Conservation (phyloP, 2,329 filamentous ascomycete species). For the Dothistroma septosporum region DNA sequence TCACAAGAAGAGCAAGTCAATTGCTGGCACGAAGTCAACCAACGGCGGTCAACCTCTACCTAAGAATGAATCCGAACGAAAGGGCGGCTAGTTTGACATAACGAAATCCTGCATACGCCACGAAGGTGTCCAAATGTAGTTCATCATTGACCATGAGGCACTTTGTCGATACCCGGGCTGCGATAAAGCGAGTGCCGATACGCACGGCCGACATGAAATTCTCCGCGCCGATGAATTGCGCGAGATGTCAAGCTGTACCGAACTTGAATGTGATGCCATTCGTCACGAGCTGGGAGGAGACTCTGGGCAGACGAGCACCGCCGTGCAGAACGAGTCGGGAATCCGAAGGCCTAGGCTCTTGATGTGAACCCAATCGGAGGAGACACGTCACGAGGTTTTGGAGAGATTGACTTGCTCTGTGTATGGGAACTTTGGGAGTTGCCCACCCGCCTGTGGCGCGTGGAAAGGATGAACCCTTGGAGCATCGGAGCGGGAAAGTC, state of each 20-base stretch:
- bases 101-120: not conserved
- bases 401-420: not conserved
- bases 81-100: constrained; percentile 38
- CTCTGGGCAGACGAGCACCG: not conserved
- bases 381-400: not conserved
- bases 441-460: too few relatives aligned
- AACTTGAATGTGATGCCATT: not conserved
- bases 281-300: not conserved
- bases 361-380: not conserved
- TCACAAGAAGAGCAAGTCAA: constrained; percentile 36
- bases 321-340: not conserved
- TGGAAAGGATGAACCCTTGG: not conserved
- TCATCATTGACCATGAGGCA: not conserved
- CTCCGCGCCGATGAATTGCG: not conserved
- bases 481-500: not conserved
- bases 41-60: constrained; percentile 40
- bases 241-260: not conserved
- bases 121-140: not conserved
- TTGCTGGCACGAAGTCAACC: constrained; percentile 9
- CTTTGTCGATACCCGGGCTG: not conserved
- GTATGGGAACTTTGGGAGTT: not conserved
- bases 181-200: not conserved
- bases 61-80: constrained; percentile 43
- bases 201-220: not conserved
- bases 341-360: not conserved